Evolutionary conservation across 2,329 filamentous ascomycete species (phyloP).

Genomic region (Penicillium verrucosum): DNA sequence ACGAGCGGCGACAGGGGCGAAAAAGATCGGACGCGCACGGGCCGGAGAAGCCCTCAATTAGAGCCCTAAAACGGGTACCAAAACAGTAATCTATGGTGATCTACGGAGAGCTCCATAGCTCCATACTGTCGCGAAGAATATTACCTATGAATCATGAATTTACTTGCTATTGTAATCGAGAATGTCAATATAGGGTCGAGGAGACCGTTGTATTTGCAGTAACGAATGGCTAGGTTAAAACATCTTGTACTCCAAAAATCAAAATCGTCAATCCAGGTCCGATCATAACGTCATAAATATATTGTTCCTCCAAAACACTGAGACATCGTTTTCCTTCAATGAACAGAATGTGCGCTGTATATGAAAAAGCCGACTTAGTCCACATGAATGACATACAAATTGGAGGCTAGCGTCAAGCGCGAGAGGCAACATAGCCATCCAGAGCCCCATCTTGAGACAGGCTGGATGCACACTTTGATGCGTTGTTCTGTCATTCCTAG

Average conservation of each 20-base stretch:
- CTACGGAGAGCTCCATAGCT: neutral
- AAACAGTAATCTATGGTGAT: constrained; percentile 3
- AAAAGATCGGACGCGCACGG: constrained; percentile 31
- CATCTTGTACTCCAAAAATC: constrained; percentile 10
- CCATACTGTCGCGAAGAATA: neutral
- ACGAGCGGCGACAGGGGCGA: constrained; percentile 11
- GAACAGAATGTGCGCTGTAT: neutral
- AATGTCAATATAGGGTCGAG: neutral
- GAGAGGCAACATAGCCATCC: neutral
- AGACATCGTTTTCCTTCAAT: constrained; percentile 6
- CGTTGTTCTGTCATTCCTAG: neutral
- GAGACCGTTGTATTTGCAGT: constrained; percentile 4
- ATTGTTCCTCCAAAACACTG: constrained; percentile 10
- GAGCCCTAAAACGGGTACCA: constrained; percentile 19
- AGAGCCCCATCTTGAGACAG: neutral
- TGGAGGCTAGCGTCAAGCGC: neutral
- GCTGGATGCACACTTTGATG: neutral
- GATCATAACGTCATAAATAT: constrained; percentile 23
- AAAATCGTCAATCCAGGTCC: constrained; percentile 19
- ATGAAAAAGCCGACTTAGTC: neutral
- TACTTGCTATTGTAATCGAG: neutral
- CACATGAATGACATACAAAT: neutral
- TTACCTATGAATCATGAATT: neutral
- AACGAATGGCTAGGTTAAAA: constrained; percentile 22
- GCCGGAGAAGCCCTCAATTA: constrained; percentile 26